Evolutionary conservation across 495 filamentous ascomycete species (phyloP), one percentile per base, ranked within the genome.

Genomic region (Podospora comata): DNA sequence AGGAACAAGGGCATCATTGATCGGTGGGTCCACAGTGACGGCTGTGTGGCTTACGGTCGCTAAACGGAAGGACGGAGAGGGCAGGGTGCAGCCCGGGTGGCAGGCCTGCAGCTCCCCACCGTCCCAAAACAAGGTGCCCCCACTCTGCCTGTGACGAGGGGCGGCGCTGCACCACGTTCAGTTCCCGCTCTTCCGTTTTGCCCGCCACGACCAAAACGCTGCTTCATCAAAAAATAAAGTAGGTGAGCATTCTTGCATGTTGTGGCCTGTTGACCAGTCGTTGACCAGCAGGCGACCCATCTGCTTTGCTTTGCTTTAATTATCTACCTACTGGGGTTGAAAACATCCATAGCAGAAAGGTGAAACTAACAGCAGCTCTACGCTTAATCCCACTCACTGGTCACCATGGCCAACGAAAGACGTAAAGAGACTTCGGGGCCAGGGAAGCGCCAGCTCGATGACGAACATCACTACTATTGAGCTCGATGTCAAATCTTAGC

Each of bases 121-220:
- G 23, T 58, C n/a, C n/a, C 55, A 58, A 58, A 26, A 58, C 55
- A 48, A 11, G 39, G 39, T 16, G 39, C 39, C 39, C 62, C 67
- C 67, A 61, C 67, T 44, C 32, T 23, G 54, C 30, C 55, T 64
- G 61, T 55, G 62, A 55, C 67, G 60, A 60, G 23, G 32, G 48
- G 32, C 26, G 30, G 58, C 6, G 57, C 57, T n/a, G 55, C 55
- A 58, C n/a, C 55, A 19, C n/a, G 23, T 15, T 18, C 55, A 20
- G 19, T 58, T 26, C 56, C 62, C 67, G 62, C 67, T 11, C 56
- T 61, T 69, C 67, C 67, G 67, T 69, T 65, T 69, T 62, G 32
- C 11, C 28, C 15, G 9, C 54, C 39, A 11, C 48, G n/a, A 3
- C 23, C 2, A 28, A 19, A 65, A 57, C 48, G 34, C 20, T 32